phyloP scores from a whole-genome alignment of 352 stramenopile genomes.

The Pythium plurisporium region DNA sequence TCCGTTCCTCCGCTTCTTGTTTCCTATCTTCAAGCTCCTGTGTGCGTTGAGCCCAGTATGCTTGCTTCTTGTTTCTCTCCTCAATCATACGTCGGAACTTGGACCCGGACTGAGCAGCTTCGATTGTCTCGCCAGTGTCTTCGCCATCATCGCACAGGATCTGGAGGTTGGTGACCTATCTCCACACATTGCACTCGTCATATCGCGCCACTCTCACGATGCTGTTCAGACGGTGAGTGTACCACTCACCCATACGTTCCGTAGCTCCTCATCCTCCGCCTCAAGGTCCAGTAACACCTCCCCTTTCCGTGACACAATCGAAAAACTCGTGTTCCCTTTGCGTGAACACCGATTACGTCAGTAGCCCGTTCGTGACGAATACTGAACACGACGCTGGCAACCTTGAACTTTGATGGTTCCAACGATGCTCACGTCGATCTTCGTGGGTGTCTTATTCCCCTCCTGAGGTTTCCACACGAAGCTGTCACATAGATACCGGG shows the following conservation, averaged over 20 bases:
- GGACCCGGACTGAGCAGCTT: slow-evolving; percentile 26
- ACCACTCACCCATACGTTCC: slow-evolving; percentile 55
- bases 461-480: slow-evolving; percentile 66
- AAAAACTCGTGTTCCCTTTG: slow-evolving; percentile 38
- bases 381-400: background rate
- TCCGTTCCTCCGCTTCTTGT: slow-evolving; percentile 67
- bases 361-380: background rate
- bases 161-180: slow-evolving; percentile 68
- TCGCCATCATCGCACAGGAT: slow-evolving; percentile 63
- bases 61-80: slow-evolving; percentile 71
- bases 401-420: slow-evolving; percentile 54
- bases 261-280: slow-evolving; percentile 51
- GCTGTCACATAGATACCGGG: slow-evolving; percentile 22
- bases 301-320: slow-evolving; percentile 53
- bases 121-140: slow-evolving; percentile 29
- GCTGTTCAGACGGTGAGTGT: too few species aligned
- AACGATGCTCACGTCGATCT: slow-evolving; percentile 46
- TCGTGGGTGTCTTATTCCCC: slow-evolving; percentile 40
- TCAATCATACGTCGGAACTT: slow-evolving; percentile 72
- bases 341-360: background rate
- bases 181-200: too few species aligned
- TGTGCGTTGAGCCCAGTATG: slow-evolving; percentile 72
- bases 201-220: too few species aligned
- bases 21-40: slow-evolving; percentile 75
- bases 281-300: slow-evolving; percentile 70